These are phyloP conservation scores for Colletotrichum chrysophilum DNA, from an alignment of 2,329 filamentous ascomycete genomes.

Conservation along the genomic window DNA sequence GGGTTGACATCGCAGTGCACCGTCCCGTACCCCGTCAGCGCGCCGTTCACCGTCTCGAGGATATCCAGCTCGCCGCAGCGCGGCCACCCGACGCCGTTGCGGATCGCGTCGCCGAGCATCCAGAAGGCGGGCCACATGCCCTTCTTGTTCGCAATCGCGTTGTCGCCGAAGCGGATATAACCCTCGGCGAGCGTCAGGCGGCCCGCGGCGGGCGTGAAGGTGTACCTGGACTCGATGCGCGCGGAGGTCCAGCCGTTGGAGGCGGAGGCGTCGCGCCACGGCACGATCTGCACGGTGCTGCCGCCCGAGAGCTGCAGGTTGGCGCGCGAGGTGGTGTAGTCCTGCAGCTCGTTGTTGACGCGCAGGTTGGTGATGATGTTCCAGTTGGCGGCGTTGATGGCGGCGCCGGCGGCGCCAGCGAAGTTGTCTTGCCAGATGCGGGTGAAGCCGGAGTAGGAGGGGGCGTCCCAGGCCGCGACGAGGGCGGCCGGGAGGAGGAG, in stretches of 20 bases:
- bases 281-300: conserved; percentile 56
- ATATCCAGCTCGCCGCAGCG: conserved; percentile 57
- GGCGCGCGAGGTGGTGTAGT: conserved; percentile 46
- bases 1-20: conserved; percentile 50
- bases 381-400: conserved; percentile 42
- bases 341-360: conserved; percentile 55
- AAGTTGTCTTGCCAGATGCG: conserved; percentile 51
- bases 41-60: conserved; percentile 54
- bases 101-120: conserved; percentile 53
- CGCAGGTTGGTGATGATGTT: conserved; percentile 50
- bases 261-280: conserved; percentile 40
- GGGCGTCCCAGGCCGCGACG: conserved; percentile 40
- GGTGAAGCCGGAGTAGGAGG: conserved; percentile 42
- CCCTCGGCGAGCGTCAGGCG: conserved; percentile 48
- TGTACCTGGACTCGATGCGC: conserved; percentile 51
- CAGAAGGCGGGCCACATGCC: conserved; percentile 61
- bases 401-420: conserved; percentile 35
- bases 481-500: conserved; percentile 32
- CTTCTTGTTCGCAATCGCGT: conserved; percentile 41
- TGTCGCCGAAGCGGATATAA: conserved; percentile 47
- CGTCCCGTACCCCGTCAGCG: conserved; percentile 50
- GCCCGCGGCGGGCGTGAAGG: conserved; percentile 48
- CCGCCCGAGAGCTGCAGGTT: conserved; percentile 58
- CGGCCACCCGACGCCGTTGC: conserved; percentile 52
- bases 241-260: conserved; percentile 53